Evolutionary conservation across 495 filamentous ascomycete genomes (phyloP).

Genomic region (Aspergillus mulundensis): DNA sequence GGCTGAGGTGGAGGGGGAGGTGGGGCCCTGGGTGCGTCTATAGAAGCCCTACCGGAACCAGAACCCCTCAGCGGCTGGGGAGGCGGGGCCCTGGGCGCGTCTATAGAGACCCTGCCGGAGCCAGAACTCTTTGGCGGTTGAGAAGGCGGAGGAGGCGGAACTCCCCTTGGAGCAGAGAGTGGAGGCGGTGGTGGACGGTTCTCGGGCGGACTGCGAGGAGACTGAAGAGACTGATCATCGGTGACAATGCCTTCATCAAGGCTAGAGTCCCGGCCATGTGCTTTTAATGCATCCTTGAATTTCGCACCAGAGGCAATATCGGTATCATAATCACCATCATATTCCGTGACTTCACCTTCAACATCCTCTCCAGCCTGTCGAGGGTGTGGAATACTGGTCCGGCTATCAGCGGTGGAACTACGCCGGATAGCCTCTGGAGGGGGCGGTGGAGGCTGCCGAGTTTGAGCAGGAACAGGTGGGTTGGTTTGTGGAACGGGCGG

Average conservation of each 20-base stretch:
- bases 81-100: constrained; percentile 65
- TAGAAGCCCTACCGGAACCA: constrained; percentile 39
- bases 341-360: constrained; percentile 84
- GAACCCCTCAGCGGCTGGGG: constrained; percentile 41
- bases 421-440: constrained; percentile 59
- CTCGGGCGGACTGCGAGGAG: constrained; percentile 44
- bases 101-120: constrained; percentile 47
- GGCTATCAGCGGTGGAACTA: constrained; percentile 56
- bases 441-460: constrained; percentile 73
- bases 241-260: constrained; percentile 54
- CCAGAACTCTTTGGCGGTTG: constrained; percentile 40
- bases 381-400: constrained; percentile 33
- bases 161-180: constrained; percentile 46
- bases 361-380: constrained; percentile 55
- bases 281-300: constrained; percentile 85
- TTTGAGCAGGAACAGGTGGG: constrained; percentile 49
- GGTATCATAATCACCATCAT: constrained; percentile 97
- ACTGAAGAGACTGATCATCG: constrained; percentile 49
- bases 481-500: constrained; percentile 46
- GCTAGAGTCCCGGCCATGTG: constrained; percentile 75
- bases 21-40: constrained; percentile 65
- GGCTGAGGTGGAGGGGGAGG: constrained; percentile 51
- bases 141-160: constrained; percentile 51
- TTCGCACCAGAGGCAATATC: constrained; percentile 88
- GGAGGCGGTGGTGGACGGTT: constrained; percentile 58